Evolutionary conservation across 306 rosid species (phyloP).

Genomic region (Dicorynia guianensis): DNA sequence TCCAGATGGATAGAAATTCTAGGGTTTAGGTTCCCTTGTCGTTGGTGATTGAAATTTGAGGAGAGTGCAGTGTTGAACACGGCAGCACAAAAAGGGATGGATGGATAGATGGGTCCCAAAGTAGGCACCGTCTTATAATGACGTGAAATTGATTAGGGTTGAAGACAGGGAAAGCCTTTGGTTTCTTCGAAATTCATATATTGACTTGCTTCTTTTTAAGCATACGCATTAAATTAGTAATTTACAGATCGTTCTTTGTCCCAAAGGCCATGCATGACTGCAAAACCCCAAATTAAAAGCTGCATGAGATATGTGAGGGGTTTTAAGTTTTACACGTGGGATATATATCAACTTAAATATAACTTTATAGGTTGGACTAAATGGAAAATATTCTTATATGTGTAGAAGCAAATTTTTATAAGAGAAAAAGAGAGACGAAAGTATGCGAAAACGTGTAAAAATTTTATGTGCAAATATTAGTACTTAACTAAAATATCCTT

Average conservation of each 20-base stretch:
- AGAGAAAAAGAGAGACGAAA: no score
- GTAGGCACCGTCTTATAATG: slow-evolving; percentile 93
- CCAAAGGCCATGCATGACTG: slow-evolving; percentile 11
- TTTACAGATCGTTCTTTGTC: neutral
- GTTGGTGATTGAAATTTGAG: slow-evolving; percentile 54
- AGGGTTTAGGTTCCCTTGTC: slow-evolving; percentile 42
- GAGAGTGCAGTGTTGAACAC: slow-evolving; percentile 65
- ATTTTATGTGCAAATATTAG: no score
- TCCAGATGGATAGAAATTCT: slow-evolving; percentile 43
- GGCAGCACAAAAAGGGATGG: slow-evolving; percentile 64
- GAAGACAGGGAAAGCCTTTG: slow-evolving; percentile 41
- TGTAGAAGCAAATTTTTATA: no score
- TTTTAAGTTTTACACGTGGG: slow-evolving; percentile 36
- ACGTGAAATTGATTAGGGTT: slow-evolving; percentile 50
- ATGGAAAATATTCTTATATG: no score
- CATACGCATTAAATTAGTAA: neutral
- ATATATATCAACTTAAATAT: neutral
- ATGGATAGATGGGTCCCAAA: slow-evolving; percentile 62
- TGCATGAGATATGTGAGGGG: slow-evolving; percentile 43
- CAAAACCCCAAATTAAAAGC: slow-evolving; percentile 25
- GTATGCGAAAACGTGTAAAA: no score
- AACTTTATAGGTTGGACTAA: no score
- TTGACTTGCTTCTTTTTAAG: slow-evolving; percentile 25
- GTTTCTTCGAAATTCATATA: slow-evolving; percentile 41
- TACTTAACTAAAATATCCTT: no score